Base-by-base conservation (phyloP, 2,329 filamentous ascomycete species). In the Talaromyces pinophilus region DNA sequence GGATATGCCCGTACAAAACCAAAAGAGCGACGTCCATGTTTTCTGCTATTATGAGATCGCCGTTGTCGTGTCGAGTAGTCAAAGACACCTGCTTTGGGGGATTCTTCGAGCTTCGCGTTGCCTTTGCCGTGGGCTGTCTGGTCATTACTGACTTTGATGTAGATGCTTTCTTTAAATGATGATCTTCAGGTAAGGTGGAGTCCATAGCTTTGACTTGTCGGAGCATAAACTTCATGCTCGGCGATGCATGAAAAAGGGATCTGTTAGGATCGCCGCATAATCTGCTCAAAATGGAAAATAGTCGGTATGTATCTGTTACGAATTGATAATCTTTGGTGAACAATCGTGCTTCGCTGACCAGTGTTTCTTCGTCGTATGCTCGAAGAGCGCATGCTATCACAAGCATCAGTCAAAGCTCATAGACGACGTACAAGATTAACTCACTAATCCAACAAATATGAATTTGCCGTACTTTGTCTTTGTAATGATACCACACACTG, bases 131-230 rank as follows among this genome's bases (percentile, higher is more conserved):
- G 22, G 40, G 8, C 2, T 35, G 38, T 17, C 25, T 63, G 48
- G n/a, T 30, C 2, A 44, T 28, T n/a, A 30, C 13, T 13, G 42
- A 17, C 61, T 80, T 71, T 15, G 84, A 82, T 19, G 80, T 70
- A 48, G 73, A 64, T 62, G 70, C 63, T 50, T 63, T 69, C 15
- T 66, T 71, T 57, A 71, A 69, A 5, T 69, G 67, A 15, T 83
- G 80, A 15, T 85, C 82, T 2, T 82, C 81, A 2, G 79, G 82
- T 54, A 90, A 82, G 2, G 91, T 82, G 69, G 86, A 90, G 77
- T 99, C 95, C 82, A 96, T 91, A 3, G 88, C 88, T 77, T 96
- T 96, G 79, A 99, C 92, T 78, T 96, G 92, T 4, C 95, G 89
- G 66, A 97, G 84, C 72, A 98, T 88, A 74, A 92, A 96, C 76